phyloP scores from a whole-genome alignment of 2,329 filamentous ascomycete genomes.

The Penicillium brevicompactum region DNA sequence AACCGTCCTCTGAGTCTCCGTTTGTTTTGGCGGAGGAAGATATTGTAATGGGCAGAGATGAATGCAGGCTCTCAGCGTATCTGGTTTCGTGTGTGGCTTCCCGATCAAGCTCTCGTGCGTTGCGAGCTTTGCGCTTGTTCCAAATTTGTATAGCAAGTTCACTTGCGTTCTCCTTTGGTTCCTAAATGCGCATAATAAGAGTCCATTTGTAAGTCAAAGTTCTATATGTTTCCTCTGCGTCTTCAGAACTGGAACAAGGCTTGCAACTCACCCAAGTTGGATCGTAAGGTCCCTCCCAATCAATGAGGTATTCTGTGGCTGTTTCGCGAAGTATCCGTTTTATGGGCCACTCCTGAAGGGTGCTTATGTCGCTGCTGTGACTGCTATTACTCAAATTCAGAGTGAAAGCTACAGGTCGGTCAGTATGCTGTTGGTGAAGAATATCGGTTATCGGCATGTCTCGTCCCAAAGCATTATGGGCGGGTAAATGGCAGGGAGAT shows the following conservation, averaged over 20 bases:
- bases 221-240: not conserved
- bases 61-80: not conserved
- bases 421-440: constrained; percentile 18
- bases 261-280: constrained; percentile 41
- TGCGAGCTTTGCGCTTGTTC: constrained; percentile 27
- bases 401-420: constrained; percentile 14
- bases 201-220: not conserved
- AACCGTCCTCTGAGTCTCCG: not conserved
- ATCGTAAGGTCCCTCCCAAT: constrained; percentile 40
- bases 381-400: constrained; percentile 3
- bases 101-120: constrained; percentile 5
- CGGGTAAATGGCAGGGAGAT: constrained; percentile 1
- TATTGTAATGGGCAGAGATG: not conserved
- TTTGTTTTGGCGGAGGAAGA: not conserved
- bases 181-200: constrained; percentile 20
- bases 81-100: not conserved
- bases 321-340: constrained; percentile 41
- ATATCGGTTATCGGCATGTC: constrained; percentile 3
- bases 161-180: constrained; percentile 39
- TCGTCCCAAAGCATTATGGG: constrained; percentile 6
- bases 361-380: constrained; percentile 8
- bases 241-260: not conserved
- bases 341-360: constrained; percentile 35
- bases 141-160: constrained; percentile 32
- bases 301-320: constrained; percentile 39